Conservation (phyloP, 345 rosid species). For the Heritiera littoralis region DNA sequence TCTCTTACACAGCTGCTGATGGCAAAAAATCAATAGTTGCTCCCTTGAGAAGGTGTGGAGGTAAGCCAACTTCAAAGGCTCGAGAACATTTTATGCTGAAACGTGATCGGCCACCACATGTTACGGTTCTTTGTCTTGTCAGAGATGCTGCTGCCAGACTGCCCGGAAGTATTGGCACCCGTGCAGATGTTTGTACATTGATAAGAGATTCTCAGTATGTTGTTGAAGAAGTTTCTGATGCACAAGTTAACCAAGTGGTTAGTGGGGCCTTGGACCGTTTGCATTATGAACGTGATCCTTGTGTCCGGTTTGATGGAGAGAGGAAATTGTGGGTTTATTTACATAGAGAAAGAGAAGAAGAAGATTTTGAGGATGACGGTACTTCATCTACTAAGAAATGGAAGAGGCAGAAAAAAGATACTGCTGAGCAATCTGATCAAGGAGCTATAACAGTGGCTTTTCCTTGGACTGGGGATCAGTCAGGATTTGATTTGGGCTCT, state of each 20-base stretch:
- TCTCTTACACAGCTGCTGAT: conserved; percentile 96
- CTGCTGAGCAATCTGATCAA: conserved; percentile 79
- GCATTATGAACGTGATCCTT: conserved; percentile 99
- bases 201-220: conserved; percentile 90
- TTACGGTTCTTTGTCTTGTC: conserved; percentile 94
- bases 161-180: conserved; percentile 98
- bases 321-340: conserved; percentile 97
- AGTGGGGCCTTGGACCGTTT: conserved; percentile 99
- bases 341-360: conserved; percentile 97
- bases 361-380: conserved; percentile 99
- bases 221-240: conserved; percentile 92
- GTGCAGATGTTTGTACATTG: conserved; percentile 99
- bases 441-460: conserved; percentile 70
- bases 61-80: conserved; percentile 99
- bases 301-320: conserved; percentile 90
- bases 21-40: conserved; percentile 96
- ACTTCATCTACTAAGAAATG: conserved; percentile 99
- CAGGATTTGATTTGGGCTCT: conserved; percentile 66
- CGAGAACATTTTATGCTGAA: conserved; percentile 99
- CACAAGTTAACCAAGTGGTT: conserved; percentile 92
- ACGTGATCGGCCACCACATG: conserved; percentile 99
- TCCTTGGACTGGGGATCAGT: conserved; percentile 55
- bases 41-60: conserved; percentile 98
- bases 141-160: conserved; percentile 98
- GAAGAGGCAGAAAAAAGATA: conserved; percentile 95